Evolutionary conservation across 768 basidiomycete species (phyloP).

Genomic region (Xerocomellus chrysenteron): DNA sequence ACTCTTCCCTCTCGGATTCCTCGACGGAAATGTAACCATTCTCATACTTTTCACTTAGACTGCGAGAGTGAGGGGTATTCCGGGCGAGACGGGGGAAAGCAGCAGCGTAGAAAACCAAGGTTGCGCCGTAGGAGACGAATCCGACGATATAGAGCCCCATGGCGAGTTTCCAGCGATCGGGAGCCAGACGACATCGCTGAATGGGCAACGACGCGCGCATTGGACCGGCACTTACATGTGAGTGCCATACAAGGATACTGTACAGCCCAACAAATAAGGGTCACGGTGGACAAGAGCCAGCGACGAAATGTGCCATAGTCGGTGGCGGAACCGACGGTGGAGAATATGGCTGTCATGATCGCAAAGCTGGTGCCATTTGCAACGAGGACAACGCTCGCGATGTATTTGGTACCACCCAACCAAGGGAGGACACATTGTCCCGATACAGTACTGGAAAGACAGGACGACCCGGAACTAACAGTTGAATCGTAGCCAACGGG

Average conservation of each 20-base stretch:
- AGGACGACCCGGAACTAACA: conserved; percentile 69
- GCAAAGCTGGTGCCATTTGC: conserved; percentile 78
- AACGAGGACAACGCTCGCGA: conserved; percentile 74
- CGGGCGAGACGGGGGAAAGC: no score
- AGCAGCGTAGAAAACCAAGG: no score
- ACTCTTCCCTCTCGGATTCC: conserved; percentile 72
- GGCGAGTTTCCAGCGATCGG: conserved; percentile 68
- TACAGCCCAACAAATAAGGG: conserved; percentile 75
- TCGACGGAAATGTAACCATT: conserved; percentile 57
- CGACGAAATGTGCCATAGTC: conserved; percentile 56
- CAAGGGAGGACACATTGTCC: conserved; percentile 80
- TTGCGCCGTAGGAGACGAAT: no score
- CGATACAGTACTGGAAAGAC: conserved; percentile 51
- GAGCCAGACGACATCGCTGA: conserved; percentile 40
- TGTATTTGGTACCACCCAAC: conserved; percentile 67
- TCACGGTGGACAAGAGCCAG: conserved; percentile 72
- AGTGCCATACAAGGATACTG: conserved; percentile 78
- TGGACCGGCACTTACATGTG: conserved; percentile 46
- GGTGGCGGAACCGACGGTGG: conserved; percentile 59
- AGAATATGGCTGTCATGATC: conserved; percentile 78
- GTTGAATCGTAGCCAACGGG: conserved; percentile 77
- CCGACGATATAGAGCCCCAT: no score
- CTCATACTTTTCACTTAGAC: conserved; percentile 54
- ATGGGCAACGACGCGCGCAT: neutral
- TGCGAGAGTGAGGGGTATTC: no score